Base-by-base conservation (phyloP, 129 eudicot species). In the Centella asiatica region DNA sequence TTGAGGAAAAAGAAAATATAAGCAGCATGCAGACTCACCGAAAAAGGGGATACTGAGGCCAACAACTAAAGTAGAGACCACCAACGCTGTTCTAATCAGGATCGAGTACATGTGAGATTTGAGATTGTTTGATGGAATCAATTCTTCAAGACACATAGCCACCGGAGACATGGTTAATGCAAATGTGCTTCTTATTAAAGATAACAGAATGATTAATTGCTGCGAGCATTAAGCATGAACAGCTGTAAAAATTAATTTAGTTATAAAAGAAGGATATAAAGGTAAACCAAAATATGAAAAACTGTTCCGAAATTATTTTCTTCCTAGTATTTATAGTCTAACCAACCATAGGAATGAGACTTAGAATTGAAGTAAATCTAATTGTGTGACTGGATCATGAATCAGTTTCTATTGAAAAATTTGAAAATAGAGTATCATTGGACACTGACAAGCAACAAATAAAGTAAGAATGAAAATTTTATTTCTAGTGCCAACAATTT, bases 151-250 rank as follows among this genome's bases (percentile, higher is more conserved):
- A 72, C 98, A 66, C 98, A 92, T 81, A 12, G 95, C 98, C 10
- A 92, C 98, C 0, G 98, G 98, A 58, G 98, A 78, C 34, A 92
- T 72, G 44, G 95, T 92, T 57, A 92, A 77, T 59, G 98, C 98
- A 78, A 77, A 88, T 57, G 94, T 88, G 58, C 48, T 52, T 62
- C 58, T 70, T 14, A 68, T 84, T 85, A 81, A 85, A 84, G 79
- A 77, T 69, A 45, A 40, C 49, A 32, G 40, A 22, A 36, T 26
- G 32, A 15, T 31, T 12, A 6, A 45, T 14, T 64, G 29, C 39
- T 31, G 20, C 11, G 25, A 54, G 36, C n/a, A 12, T 62, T 31
- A 67, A 62, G n/a, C 55, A 51, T 64, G 13, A 13, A 27, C 28
- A 63, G 44, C 52, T 19, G 31, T 18, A 46, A 29, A 8, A 19